Percentiles rank a stretch among this genome's conserved stretches.
Evolutionary conservation across 331 rosid genomes (phyloP).

Genomic region (Malus hybrid): DNA sequence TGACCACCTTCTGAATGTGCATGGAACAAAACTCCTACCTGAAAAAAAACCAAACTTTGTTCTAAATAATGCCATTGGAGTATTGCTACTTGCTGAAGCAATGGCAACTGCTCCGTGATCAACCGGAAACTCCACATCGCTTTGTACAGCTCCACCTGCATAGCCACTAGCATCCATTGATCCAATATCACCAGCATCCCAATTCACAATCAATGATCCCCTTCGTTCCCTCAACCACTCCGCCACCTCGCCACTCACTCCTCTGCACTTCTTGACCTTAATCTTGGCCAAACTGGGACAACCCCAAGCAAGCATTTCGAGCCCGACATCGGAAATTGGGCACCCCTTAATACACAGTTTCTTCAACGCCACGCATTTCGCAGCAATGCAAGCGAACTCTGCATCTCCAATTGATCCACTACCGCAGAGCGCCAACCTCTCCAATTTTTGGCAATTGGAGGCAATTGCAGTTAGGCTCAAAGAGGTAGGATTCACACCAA

Average conservation of each 20-base stretch:
- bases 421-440: slow-evolving; percentile 77
- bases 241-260: slow-evolving; percentile 45
- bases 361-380: slow-evolving; percentile 56
- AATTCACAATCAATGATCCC: slow-evolving; percentile 47
- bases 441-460: slow-evolving; percentile 54
- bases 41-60: slow-evolving; percentile 47
- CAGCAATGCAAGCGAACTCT: slow-evolving; percentile 67
- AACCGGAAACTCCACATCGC: slow-evolving; percentile 8
- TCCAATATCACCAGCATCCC: slow-evolving; percentile 47
- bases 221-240: slow-evolving; percentile 61
- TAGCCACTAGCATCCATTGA: slow-evolving; percentile 36
- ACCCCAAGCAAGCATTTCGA: slow-evolving; percentile 58
- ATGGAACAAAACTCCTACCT: slow-evolving; percentile 45
- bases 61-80: slow-evolving; percentile 37
- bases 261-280: slow-evolving; percentile 75
- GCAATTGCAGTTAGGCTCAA: slow-evolving; percentile 46
- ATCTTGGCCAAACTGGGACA: slow-evolving; percentile 79
- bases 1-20: slow-evolving; percentile 58
- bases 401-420: slow-evolving; percentile 62
- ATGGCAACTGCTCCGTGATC: slow-evolving; percentile 10
- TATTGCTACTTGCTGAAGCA: slow-evolving; percentile 33
- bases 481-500: slow-evolving; percentile 57
- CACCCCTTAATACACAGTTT: slow-evolving; percentile 81
- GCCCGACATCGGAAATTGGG: slow-evolving; percentile 60
- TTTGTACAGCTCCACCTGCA: slow-evolving; percentile 37